Evolutionary conservation across 139 green algal species (phyloP), one percentile per base, ranked within the genome.

Genomic region (Micromonas pusilla): DNA sequence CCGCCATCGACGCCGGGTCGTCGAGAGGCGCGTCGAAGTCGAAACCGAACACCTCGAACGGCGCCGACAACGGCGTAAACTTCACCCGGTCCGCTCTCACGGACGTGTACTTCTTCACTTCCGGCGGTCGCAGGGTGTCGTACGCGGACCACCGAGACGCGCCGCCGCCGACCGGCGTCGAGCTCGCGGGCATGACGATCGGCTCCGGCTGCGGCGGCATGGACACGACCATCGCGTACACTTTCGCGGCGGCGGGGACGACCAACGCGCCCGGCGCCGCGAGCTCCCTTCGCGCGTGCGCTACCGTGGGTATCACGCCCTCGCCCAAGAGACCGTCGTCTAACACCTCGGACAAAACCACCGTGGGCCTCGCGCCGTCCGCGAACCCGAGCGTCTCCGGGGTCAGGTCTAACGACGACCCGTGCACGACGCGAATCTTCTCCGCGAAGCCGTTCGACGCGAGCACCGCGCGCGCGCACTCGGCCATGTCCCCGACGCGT

Each of bases 401-500:
- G 9, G 9, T 57, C 45, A 57, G 45, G 45, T 57, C 16, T 57
- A 57, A 16, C 45, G 45, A 57, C 45, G 45, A 57, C 16, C 45
- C 45, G 16, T 57, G 45, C 9, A 57, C 45, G 16, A 57, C 45
- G 9, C 9, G 16, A 57, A 57, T 16, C 16, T 57, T 57, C 9
- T 16, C 45, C 16, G 9, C 45, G 16, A 57, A 57, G 16, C 45
- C 45, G 16, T 57, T 57, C 45, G 45, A 9, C 16, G 9, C 45
- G 9, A 57, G 16, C 9, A 57, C 45, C 9, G 9, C 9, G 9
- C 9, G 16, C 9, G 45, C 45, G 45, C 45, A 57, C 45, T 92
- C 89, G 26, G 77, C 83, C 87, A 93, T 92, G 73, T 91, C 81
- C 21, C 53, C 16, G 57, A 37, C 85, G 1, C 86, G 52, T 77